These are phyloP conservation scores for Kwoniella sp. DNA, from an alignment of 768 basidiomycete genomes.

Conservation along the genomic window DNA sequence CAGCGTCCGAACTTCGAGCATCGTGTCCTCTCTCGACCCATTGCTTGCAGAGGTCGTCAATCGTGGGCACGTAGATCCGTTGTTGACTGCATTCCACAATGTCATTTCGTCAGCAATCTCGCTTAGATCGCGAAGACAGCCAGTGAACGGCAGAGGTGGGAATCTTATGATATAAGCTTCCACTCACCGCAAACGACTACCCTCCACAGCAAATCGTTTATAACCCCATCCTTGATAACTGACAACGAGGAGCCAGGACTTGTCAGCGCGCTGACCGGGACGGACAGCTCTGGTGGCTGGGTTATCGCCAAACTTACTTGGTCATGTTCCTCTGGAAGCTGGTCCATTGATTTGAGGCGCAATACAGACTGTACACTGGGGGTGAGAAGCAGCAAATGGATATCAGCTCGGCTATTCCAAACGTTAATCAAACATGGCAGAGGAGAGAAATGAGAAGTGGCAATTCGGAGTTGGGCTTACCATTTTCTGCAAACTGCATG, in stretches of 20 bases:
- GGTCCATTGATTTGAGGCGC: neutral
- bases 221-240: neutral
- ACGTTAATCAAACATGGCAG: neutral
- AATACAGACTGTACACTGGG: neutral
- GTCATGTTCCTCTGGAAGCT: slow-evolving; percentile 1
- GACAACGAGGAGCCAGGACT: neutral
- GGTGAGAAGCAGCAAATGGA: too few species aligned
- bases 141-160: too few species aligned
- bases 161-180: too few species aligned
- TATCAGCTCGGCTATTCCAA: too few species aligned
- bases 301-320: neutral
- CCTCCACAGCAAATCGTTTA: neutral
- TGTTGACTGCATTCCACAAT: neutral
- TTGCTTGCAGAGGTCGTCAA: neutral
- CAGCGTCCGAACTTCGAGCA: neutral
- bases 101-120: neutral
- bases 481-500: neutral
- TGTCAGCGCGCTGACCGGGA: neutral
- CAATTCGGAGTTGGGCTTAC: neutral
- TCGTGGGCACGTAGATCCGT: neutral
- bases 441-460: neutral
- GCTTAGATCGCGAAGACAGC: too few species aligned
- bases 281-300: too few species aligned
- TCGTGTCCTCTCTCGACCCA: neutral
- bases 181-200: neutral